Evolutionary conservation across 352 stramenopile species (phyloP).

Genomic region (Phytophthora pistaciae): DNA sequence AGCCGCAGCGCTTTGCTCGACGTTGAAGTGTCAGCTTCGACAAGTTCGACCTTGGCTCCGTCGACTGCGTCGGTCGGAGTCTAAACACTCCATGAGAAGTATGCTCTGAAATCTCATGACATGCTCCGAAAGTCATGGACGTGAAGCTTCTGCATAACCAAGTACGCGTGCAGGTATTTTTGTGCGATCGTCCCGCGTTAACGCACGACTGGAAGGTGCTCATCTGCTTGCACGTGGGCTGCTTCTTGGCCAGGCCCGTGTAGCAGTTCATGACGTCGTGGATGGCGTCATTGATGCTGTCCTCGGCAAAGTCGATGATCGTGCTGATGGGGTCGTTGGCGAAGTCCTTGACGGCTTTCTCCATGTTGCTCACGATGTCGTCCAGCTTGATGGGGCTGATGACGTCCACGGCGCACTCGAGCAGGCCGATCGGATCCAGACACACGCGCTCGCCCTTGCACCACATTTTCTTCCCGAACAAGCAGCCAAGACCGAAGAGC

Average conservation of each 20-base stretch:
- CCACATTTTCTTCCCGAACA: constrained; percentile 8
- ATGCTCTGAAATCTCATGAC: too few species aligned
- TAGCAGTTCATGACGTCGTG: constrained; percentile 4
- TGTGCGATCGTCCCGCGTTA: too few species aligned
- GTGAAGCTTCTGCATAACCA: background rate
- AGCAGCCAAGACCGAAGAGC: background rate
- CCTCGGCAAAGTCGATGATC: constrained; percentile 5
- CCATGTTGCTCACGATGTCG: constrained; percentile 4
- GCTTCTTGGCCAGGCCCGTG: constrained; percentile 4
- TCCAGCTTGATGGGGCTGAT: constrained; percentile 9
- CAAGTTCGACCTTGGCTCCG: background rate
- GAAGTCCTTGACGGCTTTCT: constrained; percentile 1
- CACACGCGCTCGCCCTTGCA: constrained; percentile 4
- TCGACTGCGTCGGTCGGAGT: background rate
- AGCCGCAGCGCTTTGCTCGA: constrained; percentile 17
- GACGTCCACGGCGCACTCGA: constrained; percentile 2
- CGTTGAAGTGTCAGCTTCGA: constrained; percentile 13
- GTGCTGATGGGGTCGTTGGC: constrained; percentile 5
- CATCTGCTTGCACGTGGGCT: constrained; percentile 8
- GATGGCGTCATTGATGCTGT: background rate
- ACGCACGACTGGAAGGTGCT: constrained; percentile 6
- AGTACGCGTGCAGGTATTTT: too few species aligned
- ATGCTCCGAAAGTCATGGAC: too few species aligned
- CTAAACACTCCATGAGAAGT: background rate
- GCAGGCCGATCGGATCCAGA: constrained; percentile 1